Conservation (phyloP, 352 stramenopile species). For the Phytophthora pseudosyringae region DNA sequence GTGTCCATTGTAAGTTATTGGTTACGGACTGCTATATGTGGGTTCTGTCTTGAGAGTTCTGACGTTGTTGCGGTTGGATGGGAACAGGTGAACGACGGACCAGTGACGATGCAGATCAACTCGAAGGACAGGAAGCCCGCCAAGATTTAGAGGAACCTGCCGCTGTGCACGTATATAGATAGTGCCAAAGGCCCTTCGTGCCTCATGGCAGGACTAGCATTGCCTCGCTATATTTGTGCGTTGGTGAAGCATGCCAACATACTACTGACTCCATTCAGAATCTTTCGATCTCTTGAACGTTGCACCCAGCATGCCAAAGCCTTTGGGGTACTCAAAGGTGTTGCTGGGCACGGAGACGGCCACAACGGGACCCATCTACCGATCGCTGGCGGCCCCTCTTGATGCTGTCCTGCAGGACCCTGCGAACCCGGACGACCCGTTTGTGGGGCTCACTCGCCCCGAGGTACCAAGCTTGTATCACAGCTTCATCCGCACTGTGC, state of each 20-base stretch:
- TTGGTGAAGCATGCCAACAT: background rate
- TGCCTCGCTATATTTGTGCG: slow-evolving; percentile 25
- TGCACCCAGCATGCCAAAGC: slow-evolving; percentile 35
- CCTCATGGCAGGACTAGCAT: background rate
- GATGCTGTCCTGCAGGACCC: slow-evolving; percentile 43
- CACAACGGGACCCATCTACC: slow-evolving; percentile 54
- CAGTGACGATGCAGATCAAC: slow-evolving; percentile 86
- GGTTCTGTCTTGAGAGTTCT: background rate
- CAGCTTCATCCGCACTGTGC: slow-evolving; percentile 45
- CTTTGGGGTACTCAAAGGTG: slow-evolving; percentile 53
- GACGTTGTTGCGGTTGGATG: slow-evolving; percentile 7
- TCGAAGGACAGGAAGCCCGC: slow-evolving; percentile 72
- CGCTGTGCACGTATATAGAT: slow-evolving; percentile 28
- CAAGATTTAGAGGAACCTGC: slow-evolving; percentile 41
- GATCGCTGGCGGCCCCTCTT: slow-evolving; percentile 33
- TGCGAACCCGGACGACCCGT: slow-evolving; percentile 39
- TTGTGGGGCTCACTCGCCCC: slow-evolving; percentile 48
- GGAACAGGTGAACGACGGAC: slow-evolving; percentile 80
- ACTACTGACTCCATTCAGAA: slow-evolving; percentile 2
- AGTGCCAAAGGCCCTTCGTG: background rate
- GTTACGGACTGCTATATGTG: background rate
- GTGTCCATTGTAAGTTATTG: slow-evolving; percentile 66
- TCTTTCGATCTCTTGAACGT: slow-evolving; percentile 1
- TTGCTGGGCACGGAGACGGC: slow-evolving; percentile 50
- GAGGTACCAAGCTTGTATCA: slow-evolving; percentile 56